Base-by-base conservation (phyloP, 2,329 filamentous ascomycete genomes). In the Colletotrichum sansevieriae region DNA sequence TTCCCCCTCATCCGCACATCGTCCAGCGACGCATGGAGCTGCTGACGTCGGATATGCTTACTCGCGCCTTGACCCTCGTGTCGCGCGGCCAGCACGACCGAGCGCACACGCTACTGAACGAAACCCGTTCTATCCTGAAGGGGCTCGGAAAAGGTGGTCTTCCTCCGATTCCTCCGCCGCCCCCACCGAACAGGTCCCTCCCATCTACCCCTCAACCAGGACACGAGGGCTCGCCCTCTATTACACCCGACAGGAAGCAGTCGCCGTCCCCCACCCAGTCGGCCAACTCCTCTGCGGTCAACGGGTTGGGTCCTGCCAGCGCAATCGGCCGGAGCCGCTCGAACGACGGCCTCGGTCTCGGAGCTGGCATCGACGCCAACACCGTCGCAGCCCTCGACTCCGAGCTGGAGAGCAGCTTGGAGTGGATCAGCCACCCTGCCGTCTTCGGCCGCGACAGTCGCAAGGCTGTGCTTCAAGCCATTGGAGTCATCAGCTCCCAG, bases 1-100 rank as follows among this genome's bases (percentile, higher is more conserved):
- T 99, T 70, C 96, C 96, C 13, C 95, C 96, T 52, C 96, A 98
- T 77, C 95, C 96, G 4, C 93, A 91, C 71, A 94, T 99, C 68
- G 95, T 99, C 7, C 96, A 99, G 81, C 89, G 96, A 46, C 92
- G 96, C 52, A 99, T 99, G 96, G 96, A 99, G 80, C 85, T 99
- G 35, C 87, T 99, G 61, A 98, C 96, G 2, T 98, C 95, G 1
- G 96, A 99, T 78, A 99, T 99, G 96, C 87, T 99, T 71, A 97
- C 94, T 8, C 88, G 96, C 67, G 95, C 96, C 13, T 83, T 99
- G 70, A 97, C 94, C 0, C 87, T 99, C 20, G 95, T 98, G 20
- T 93, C 93, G 69, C 90, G 94, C 43, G 94, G 93, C 39, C 95
- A 98, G 80, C 93, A 98, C 77, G 96, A 99, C 75, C 92, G 95